Evolutionary conservation across 345 rosid species (phyloP).

Genomic region (thale cress (Arabidopsis thaliana)): TAIR10.1 NC_003076.8:20517501-20518000

Average conservation of each 20-base stretch:
- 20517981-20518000: slow-evolving; percentile 66
- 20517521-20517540: slow-evolving; percentile 99
- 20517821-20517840: slow-evolving; percentile 71
- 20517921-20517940: slow-evolving; percentile 84
- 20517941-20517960: slow-evolving; percentile 92
- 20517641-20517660: slow-evolving; percentile 95
- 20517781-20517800: slow-evolving; percentile 59
- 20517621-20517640: slow-evolving; percentile 73
- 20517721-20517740: slow-evolving; percentile 86
- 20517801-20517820: slow-evolving; percentile 57
- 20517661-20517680: slow-evolving; percentile 91
- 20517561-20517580: slow-evolving; percentile 91
- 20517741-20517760: slow-evolving; percentile 83
- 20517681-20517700: slow-evolving; percentile 80
- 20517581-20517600: slow-evolving; percentile 81
- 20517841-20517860: slow-evolving; percentile 72
- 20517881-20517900: slow-evolving; percentile 71
- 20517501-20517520: slow-evolving; percentile 91
- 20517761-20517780: slow-evolving; percentile 73
- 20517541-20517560: slow-evolving; percentile 87
- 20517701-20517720: slow-evolving; percentile 59
- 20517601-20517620: slow-evolving; percentile 88
- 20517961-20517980: slow-evolving; percentile 85
- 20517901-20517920: slow-evolving; percentile 81
- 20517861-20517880: slow-evolving; percentile 82